Base-by-base conservation (phyloP, 371 early-diverging fungal genomes). In the Globomyces sp. region DNA sequence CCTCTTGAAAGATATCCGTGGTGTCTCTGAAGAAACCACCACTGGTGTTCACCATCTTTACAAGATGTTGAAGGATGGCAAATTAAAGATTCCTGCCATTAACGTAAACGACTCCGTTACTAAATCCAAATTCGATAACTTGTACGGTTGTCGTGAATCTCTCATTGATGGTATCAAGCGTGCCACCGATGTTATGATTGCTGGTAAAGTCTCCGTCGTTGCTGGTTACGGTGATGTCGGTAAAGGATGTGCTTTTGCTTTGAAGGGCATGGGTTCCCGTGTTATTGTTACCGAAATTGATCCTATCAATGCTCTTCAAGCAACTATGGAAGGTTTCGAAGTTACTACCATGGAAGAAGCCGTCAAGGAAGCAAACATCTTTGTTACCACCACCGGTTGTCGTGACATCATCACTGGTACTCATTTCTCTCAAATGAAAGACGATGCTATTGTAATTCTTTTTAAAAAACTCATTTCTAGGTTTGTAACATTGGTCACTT, bases 151-250 rank as follows among this genome's bases (percentile, higher is more conserved):
- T 90, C 94, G 98, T 84, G 99, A 99, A 87, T 97, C 97, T 61
- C 89, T 99, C 73, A 92, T 98, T 67, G 99, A 99, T 84, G 99
- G 99, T 79, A 98, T 98, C 89, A 99, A 99, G 92, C 91, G 99
- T 79, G 98, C 98, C 77, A 99, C 99, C 72, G 99, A 98, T 82
- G 96, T 96, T 74, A 98, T 98, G 98, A 99, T 99, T 79, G 99
- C 99, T 75, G 99, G 99, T 73, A 98, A 99, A 89, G 92, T 97
- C 47, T 89, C 95, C 65, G 92, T 97, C 70, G 96, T 98, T 68
- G 98, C 96, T 78, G 98, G 99, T 80, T 98, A 94, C 87, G 98
- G 99, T 85, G 99, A 98, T 86, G 99, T 99, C 78, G 99, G 99
- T 76, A 99, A 99, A 90, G 99, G 99, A 73, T 97, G 98, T 81